A percentile compares a stretch with the other conserved stretches of the same genome.
These are phyloP conservation scores for Penicillium janthinellum DNA, from an alignment of 2,329 filamentous ascomycete species.

Conservation along the genomic window DNA sequence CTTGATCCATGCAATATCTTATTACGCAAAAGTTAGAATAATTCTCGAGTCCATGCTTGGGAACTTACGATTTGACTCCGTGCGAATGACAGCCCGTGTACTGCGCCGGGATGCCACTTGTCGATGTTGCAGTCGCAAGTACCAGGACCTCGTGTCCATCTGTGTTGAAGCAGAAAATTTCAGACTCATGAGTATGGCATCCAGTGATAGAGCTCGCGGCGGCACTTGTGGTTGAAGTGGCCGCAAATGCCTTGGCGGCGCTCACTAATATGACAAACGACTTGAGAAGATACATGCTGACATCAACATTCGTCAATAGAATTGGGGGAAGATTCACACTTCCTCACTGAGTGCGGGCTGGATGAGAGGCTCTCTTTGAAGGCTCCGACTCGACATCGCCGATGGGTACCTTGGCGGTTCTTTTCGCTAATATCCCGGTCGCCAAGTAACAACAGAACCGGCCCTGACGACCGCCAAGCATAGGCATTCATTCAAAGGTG, in stretches of 20 bases:
- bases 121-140: conserved; percentile 53
- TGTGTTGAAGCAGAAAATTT: conserved; percentile 39
- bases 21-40: background rate
- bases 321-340: background rate
- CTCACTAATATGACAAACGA: conserved; percentile 16
- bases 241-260: conserved; percentile 21
- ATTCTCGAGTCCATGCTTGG: background rate
- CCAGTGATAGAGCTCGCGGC: conserved; percentile 53
- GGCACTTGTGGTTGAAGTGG: conserved; percentile 33
- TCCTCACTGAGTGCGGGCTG: background rate
- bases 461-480: conserved; percentile 15
- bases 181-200: conserved; percentile 53
- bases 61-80: conserved; percentile 55
- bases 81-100: conserved; percentile 69
- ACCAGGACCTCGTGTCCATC: conserved; percentile 42
- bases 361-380: background rate
- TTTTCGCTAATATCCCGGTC: conserved; percentile 25
- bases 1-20: conserved; percentile 64
- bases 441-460: conserved; percentile 22
- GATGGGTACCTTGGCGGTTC: background rate
- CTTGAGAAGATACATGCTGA: conserved; percentile 12
- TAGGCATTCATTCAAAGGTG: background rate
- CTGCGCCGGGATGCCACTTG: conserved; percentile 58
- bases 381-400: background rate
- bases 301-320: background rate